These are phyloP conservation scores for Athelia psychrophila DNA, from an alignment of 1,284 basidiomycete genomes.

Conservation along the genomic window DNA sequence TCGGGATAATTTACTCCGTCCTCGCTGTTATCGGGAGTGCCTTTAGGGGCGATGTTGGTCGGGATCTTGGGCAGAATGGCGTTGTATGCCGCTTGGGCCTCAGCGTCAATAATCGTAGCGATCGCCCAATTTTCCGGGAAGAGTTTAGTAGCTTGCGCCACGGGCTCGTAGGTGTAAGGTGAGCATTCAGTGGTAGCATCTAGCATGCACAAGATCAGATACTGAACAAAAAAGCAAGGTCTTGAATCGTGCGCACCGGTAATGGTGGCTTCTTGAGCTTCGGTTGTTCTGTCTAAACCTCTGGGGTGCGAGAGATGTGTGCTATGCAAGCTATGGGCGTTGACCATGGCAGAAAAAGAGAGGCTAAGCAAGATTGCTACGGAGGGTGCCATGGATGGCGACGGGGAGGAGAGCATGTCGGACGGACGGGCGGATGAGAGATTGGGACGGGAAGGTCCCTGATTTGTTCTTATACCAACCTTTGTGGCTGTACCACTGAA, in stretches of 20 bases:
- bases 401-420: not conserved
- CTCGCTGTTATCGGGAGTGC: conserved; percentile 22
- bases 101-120: conserved; percentile 44
- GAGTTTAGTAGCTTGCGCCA: conserved; percentile 34
- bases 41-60: conserved; percentile 34
- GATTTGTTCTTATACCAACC: too few species aligned
- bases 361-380: conserved; percentile 1
- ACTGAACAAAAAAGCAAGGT: too few species aligned
- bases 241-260: too few species aligned
- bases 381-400: conserved; percentile 17
- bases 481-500: too few species aligned
- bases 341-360: too few species aligned
- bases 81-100: conserved; percentile 39
- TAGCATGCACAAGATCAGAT: too few species aligned
- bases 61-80: conserved; percentile 26
- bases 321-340: too few species aligned
- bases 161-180: conserved; percentile 39
- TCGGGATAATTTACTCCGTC: conserved; percentile 26
- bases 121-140: conserved; percentile 46
- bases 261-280: too few species aligned
- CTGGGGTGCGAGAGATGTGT: too few species aligned
- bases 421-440: conserved; percentile 1
- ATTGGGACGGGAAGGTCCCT: too few species aligned
- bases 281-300: too few species aligned
- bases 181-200: conserved; percentile 30